Evolutionary conservation across 108 stramenopile species (phyloP).

Genomic region (Pseudonitzschia pungens): DNA sequence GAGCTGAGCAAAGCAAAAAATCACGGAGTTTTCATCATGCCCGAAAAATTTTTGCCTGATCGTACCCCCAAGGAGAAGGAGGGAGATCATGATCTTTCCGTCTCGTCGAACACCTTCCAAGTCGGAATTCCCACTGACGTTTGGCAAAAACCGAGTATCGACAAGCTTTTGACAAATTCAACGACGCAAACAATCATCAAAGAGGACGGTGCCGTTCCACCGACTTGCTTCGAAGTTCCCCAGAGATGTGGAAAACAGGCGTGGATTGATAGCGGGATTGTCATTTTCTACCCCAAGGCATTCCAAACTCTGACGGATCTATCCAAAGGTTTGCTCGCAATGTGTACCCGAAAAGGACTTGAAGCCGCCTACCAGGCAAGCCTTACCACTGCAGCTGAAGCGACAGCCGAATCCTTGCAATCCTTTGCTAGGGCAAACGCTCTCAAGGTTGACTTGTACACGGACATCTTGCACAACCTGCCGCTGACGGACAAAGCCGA

Average conservation of each 20-base stretch:
- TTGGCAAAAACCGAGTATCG: conserved; percentile 69
- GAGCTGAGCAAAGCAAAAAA: conserved; percentile 64
- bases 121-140: conserved; percentile 21
- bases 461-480: conserved; percentile 54
- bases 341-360: conserved; percentile 47
- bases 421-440: conserved; percentile 43
- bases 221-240: conserved; percentile 9
- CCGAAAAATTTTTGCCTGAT: conserved; percentile 1
- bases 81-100: not conserved
- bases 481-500: conserved; percentile 17
- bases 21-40: conserved; percentile 80
- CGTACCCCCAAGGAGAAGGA: not conserved
- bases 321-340: conserved; percentile 28
- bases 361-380: conserved; percentile 33
- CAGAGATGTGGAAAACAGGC: conserved; percentile 35
- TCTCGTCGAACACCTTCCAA: not conserved
- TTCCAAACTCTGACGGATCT: conserved; percentile 42
- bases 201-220: not conserved
- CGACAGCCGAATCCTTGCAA: conserved; percentile 18
- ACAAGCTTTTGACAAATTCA: conserved; percentile 30
- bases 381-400: not conserved
- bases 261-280: conserved; percentile 84
- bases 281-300: conserved; percentile 63
- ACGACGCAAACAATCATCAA: not conserved
- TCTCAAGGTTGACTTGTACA: conserved; percentile 54